Conservation (phyloP, 768 basidiomycete genomes). For the Sporobolomyces roseus region DNA sequence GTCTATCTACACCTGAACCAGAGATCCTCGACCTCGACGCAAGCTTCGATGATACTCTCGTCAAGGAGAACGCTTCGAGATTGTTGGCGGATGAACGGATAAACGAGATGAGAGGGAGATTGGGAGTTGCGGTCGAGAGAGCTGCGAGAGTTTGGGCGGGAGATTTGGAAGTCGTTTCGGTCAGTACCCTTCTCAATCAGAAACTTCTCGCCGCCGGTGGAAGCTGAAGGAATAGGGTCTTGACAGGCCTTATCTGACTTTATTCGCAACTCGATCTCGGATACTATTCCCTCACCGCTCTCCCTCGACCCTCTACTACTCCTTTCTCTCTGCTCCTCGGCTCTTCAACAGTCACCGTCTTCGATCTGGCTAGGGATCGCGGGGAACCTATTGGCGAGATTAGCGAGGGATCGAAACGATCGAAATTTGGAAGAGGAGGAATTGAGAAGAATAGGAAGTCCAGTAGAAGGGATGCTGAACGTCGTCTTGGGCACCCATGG, state of each 20-base stretch:
- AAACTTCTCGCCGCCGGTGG: not conserved
- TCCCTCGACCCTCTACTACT: conserved; percentile 51
- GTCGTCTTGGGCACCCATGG: conserved; percentile 14
- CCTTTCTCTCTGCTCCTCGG: conserved; percentile 49
- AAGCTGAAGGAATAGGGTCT: not conserved
- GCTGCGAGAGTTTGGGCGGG: conserved; percentile 47
- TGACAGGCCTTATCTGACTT: conserved; percentile 46
- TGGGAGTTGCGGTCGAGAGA: conserved; percentile 45
- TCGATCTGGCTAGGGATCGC: conserved; percentile 46
- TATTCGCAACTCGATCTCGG: conserved; percentile 49
- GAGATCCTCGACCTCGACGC: conserved; percentile 50
- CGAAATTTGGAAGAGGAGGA: conserved; percentile 10
- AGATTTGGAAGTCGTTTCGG: conserved; percentile 50
- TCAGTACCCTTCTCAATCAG: conserved; percentile 38
- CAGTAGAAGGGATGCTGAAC: conserved; percentile 24
- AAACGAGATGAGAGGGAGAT: conserved; percentile 44
- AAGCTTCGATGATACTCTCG: conserved; percentile 39
- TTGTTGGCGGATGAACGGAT: conserved; percentile 36
- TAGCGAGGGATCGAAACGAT: conserved; percentile 40
- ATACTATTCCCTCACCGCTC: conserved; percentile 48
- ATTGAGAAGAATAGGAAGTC: conserved; percentile 4
- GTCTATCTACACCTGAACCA: conserved; percentile 51
- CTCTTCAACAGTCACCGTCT: conserved; percentile 27
- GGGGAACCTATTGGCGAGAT: conserved; percentile 47
- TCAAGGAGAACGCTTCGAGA: conserved; percentile 36